Conservation (phyloP, 192 early-diverging fungal species). For the Backusella australiensis region DNA sequence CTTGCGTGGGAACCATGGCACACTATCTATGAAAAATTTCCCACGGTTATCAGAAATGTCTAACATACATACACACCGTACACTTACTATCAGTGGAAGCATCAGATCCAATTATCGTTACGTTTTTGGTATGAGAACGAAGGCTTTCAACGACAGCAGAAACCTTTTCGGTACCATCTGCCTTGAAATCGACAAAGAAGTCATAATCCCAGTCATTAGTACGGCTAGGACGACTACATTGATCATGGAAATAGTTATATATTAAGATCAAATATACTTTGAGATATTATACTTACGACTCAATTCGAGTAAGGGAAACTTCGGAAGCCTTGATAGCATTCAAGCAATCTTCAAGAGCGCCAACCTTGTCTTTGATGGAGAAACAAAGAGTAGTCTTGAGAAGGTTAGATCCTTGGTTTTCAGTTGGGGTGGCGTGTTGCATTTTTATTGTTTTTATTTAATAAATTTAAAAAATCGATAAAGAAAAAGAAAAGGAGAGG, state of each 20-base stretch:
- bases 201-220: conserved; percentile 82
- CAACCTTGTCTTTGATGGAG: conserved; percentile 81
- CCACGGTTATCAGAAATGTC: conserved; percentile 7
- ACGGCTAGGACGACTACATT: conserved; percentile 71
- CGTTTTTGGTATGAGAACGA: conserved; percentile 65
- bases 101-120: conserved; percentile 61
- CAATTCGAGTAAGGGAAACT: conserved; percentile 92
- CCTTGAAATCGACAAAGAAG: conserved; percentile 91
- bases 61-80: background rate
- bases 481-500: background rate
- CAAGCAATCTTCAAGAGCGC: conserved; percentile 83
- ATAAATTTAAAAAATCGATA: background rate
- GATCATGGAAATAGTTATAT: background rate
- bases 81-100: conserved; percentile 37
- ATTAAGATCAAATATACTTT: background rate
- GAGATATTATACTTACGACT: conserved; percentile 56
- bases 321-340: conserved; percentile 62
- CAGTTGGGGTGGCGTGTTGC: background rate
- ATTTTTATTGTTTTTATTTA: conserved; percentile 11
- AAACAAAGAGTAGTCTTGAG: conserved; percentile 48
- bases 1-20: conserved; percentile 96
- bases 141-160: conserved; percentile 59
- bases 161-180: conserved; percentile 59
- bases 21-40: conserved; percentile 31
- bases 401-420: background rate